Conservation (phyloP, 179 eudicot genomes). For the Nepenthes alata region DNA sequence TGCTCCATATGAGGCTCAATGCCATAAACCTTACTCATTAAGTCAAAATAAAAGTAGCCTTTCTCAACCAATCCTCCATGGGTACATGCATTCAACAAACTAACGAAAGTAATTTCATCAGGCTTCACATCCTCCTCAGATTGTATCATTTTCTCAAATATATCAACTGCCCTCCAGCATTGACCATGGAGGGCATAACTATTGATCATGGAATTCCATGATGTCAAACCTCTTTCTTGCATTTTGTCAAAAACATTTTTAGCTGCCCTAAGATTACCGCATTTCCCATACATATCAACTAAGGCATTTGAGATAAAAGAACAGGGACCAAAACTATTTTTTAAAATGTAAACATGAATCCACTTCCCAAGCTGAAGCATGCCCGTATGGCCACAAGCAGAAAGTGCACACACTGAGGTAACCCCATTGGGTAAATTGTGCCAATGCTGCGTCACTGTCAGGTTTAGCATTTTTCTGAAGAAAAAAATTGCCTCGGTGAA, state of each 20-base stretch:
- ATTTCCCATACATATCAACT: slow-evolving; percentile 27
- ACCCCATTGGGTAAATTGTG: slow-evolving; percentile 26
- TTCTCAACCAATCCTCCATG: slow-evolving; percentile 37
- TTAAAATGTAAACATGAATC: slow-evolving; percentile 29
- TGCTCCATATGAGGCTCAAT: slow-evolving; percentile 28
- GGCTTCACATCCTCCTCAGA: slow-evolving; percentile 32
- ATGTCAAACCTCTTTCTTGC: slow-evolving; percentile 22
- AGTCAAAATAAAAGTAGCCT: slow-evolving; percentile 22
- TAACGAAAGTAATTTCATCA: slow-evolving; percentile 30
- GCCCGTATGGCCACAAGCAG: slow-evolving; percentile 24
- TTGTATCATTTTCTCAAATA: slow-evolving; percentile 24
- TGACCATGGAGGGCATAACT: slow-evolving; percentile 26
- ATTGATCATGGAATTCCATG: slow-evolving; percentile 35
- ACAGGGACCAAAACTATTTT: slow-evolving; percentile 13
- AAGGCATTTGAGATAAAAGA: slow-evolving; percentile 24
- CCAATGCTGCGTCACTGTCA: slow-evolving; percentile 22
- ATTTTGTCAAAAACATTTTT: slow-evolving; percentile 27
- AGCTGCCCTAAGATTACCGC: slow-evolving; percentile 19
- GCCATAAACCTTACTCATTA: slow-evolving; percentile 19
- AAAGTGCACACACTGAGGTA: slow-evolving; percentile 23
- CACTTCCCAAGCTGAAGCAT: slow-evolving; percentile 20
- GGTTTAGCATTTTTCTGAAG: slow-evolving; percentile 21
- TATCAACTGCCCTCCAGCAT: slow-evolving; percentile 17
- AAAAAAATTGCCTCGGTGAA: slow-evolving; percentile 15
- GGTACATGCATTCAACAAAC: slow-evolving; percentile 36